Evolutionary conservation across 2,329 filamentous ascomycete genomes (phyloP).

Genomic region (Colletotrichum acutatum): DNA sequence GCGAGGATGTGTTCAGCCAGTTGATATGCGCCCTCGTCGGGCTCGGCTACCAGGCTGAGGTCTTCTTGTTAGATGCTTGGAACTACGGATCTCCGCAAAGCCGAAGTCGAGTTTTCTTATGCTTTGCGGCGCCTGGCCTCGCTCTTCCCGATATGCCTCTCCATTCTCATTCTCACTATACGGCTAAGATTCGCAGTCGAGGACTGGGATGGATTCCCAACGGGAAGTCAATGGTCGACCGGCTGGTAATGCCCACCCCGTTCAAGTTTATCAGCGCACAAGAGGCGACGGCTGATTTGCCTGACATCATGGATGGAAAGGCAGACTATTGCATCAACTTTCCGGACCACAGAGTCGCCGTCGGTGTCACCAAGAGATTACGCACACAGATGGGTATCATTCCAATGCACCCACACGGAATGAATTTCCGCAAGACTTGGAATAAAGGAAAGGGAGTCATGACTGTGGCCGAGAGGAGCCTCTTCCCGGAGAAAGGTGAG

Average conservation of each 20-base stretch:
- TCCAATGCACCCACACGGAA: constrained; percentile 66
- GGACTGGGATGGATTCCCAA: constrained; percentile 70
- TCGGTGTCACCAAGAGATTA: constrained; percentile 49
- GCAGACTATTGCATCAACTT: constrained; percentile 70
- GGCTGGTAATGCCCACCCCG: constrained; percentile 63
- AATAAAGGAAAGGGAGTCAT: constrained; percentile 49
- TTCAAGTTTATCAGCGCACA: constrained; percentile 67
- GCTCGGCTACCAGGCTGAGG: constrained; percentile 79
- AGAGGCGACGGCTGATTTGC: constrained; percentile 70
- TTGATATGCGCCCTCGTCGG: constrained; percentile 79
- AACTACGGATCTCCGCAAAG: constrained; percentile 73
- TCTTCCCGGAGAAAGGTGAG: constrained; percentile 49
- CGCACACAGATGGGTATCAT: constrained; percentile 65
- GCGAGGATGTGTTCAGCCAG: constrained; percentile 77
- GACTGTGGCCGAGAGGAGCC: constrained; percentile 49
- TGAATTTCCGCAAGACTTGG: constrained; percentile 62
- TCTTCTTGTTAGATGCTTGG: constrained; percentile 77
- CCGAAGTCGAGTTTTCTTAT: constrained; percentile 76
- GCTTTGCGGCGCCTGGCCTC: constrained; percentile 75
- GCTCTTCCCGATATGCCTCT: constrained; percentile 65
- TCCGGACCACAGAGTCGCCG: constrained; percentile 74
- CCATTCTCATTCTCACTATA: constrained; percentile 72
- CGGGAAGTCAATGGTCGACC: constrained; percentile 67
- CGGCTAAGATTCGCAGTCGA: constrained; percentile 35
- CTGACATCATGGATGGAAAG: constrained; percentile 69